phyloP scores from a whole-genome alignment of 1,284 basidiomycete species.

The Malassezia brasiliensis region DNA sequence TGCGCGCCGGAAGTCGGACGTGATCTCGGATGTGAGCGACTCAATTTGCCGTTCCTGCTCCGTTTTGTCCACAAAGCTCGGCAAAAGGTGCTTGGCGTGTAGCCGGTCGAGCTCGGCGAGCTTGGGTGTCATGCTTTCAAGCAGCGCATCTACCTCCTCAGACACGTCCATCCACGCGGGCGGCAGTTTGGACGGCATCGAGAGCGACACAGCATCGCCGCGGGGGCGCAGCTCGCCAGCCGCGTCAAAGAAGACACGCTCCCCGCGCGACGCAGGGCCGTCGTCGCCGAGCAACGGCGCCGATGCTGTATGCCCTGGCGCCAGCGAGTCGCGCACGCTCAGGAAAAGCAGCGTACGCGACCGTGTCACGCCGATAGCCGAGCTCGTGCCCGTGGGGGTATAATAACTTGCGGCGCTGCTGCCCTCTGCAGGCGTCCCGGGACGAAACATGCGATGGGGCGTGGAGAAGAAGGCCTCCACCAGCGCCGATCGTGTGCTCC shows the following conservation, averaged over 20 bases:
- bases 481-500: too few species aligned
- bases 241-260: slow-evolving; percentile 23
- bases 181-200: slow-evolving; percentile 47
- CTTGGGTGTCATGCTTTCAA: slow-evolving; percentile 25
- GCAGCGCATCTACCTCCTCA: slow-evolving; percentile 35
- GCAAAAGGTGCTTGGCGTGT: slow-evolving; percentile 87
- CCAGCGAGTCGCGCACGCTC: slow-evolving; percentile 74
- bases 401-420: background rate
- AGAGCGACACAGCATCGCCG: slow-evolving; percentile 3
- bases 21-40: slow-evolving; percentile 72
- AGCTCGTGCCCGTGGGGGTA: background rate
- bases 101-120: slow-evolving; percentile 70
- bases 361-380: slow-evolving; percentile 54
- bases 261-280: slow-evolving; percentile 6
- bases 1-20: slow-evolving; percentile 49
- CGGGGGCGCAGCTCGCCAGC: slow-evolving; percentile 15
- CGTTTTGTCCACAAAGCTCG: slow-evolving; percentile 87
- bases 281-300: slow-evolving; percentile 44
- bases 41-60: slow-evolving; percentile 92
- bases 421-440: background rate
- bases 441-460: background rate
- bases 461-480: background rate
- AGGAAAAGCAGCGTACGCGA: slow-evolving; percentile 88
- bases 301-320: slow-evolving; percentile 27
- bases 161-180: slow-evolving; percentile 44